These are phyloP conservation scores for Niebla homalea DNA, from an alignment of 495 filamentous ascomycete species.

Conservation along the genomic window DNA sequence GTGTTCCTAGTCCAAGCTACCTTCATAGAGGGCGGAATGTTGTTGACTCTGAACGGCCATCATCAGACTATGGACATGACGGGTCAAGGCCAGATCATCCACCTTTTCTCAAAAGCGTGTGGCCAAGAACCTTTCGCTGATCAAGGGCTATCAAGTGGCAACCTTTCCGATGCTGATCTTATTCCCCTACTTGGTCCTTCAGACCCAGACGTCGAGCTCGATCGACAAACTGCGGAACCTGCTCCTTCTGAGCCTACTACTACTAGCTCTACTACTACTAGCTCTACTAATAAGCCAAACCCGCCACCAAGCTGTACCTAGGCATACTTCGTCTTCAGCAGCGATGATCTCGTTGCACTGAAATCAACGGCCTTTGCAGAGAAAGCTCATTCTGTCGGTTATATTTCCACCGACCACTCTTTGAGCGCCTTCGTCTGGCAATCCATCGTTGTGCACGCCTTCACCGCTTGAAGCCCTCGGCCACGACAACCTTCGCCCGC, in stretches of 20 bases:
- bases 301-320: constrained; percentile 23
- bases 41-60: constrained; percentile 35
- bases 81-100: constrained; percentile 37
- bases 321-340: constrained; percentile 30
- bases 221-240: constrained; percentile 21
- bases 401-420: constrained; percentile 37
- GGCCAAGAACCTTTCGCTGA: constrained; percentile 28
- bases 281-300: constrained; percentile 1
- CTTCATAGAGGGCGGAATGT: constrained; percentile 35
- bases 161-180: constrained; percentile 27
- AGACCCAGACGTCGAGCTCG: constrained; percentile 22
- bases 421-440: constrained; percentile 41
- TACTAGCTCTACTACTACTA: not conserved
- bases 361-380: constrained; percentile 28
- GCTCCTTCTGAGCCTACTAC: constrained; percentile 6
- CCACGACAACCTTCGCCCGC: constrained; percentile 29
- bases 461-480: constrained; percentile 22
- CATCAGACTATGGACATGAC: constrained; percentile 42
- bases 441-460: constrained; percentile 31
- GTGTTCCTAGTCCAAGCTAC: constrained; percentile 40
- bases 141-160: constrained; percentile 33
- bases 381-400: constrained; percentile 9
- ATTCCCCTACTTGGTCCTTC: constrained; percentile 30
- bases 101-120: constrained; percentile 40
- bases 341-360: constrained; percentile 23